Evolutionary conservation across 768 basidiomycete species (phyloP), one percentile per base, ranked within the genome.

Genomic region (Termitomyces sp.): DNA sequence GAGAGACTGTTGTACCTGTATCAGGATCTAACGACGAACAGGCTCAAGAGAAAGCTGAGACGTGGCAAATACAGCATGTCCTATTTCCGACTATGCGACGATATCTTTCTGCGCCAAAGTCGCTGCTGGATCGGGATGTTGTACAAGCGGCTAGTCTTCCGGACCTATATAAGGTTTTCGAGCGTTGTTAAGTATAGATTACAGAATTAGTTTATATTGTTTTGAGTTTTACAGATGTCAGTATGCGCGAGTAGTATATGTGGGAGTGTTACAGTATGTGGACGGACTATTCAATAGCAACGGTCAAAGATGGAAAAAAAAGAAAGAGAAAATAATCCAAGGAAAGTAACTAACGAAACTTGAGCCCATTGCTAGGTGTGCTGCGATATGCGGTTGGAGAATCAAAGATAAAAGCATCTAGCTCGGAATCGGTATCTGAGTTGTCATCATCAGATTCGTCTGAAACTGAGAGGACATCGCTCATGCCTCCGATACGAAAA

Each of bases 151-250:
- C 97, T 10, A 89, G 84, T 69, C 72, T 98, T 44, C 94, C 94
- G 1, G 93, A 95, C 61, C 74, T 99, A 54, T 99, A 97, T 70
- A 87, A 89, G 60, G 90, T 98, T 0, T 99, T 98, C 66, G 95
- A 98, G 72, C 74, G 95, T 61, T 98, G 95, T 67, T 98, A 68
- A 77, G 45, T 18, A 16, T 26, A 28, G 49, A 56, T 33, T 56
- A 57, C 41, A 53, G 13, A 30, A 62, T 60, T 63, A 56, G 38
- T 46, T 58, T 58, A 40, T 62, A 49, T 54, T 58, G 46, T 52
- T 38, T 51, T 30, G 48, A 47, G 26, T 52, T 60, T 60, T 60
- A 62, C 59, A 65, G 10, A 56, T 58, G 51, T 52, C 57, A 62
- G 49, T 61, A 62, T 60, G 59, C 62, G 58, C 47, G 49, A 52